Evolutionary conservation across 441 rosid species (phyloP), one percentile per base, ranked within the genome.

Genomic region (Hura crepitans): DNA sequence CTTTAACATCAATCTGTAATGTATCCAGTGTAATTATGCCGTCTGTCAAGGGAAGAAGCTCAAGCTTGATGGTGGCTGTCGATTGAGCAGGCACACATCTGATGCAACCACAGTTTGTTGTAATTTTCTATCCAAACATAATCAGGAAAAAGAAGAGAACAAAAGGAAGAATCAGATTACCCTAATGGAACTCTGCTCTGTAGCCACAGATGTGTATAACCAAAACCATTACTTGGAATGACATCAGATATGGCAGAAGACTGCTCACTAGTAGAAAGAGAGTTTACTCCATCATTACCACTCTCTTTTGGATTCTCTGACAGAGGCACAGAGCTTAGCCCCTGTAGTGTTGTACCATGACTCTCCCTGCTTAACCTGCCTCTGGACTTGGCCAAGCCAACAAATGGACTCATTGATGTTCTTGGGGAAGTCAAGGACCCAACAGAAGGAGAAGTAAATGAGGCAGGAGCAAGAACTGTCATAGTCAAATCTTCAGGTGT

Each of bases 111-210:
- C 59, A 57, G 25, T 18, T 57, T 37, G 57, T 31, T 10, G 43
- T 77, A 47, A 85, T 46, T 49, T 74, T 57, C 23, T 23, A 47
- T 71, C 49, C 61, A 66, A 49, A 53, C 58, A 55, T 20, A 47
- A 18, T 46, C 60, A 25, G 51, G 66, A 64, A 42, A 69, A 49
- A 62, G 70, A 47, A 71, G n/a, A 63, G 37, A 68, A 18, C 51
- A 56, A 27, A 64, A 45, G 51, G 43, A 30, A 74, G 8, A 43
- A 9, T 22, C 25, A 18, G 72, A 60, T 79, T 91, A 96, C 99
- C 99, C 99, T 57, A 96, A 78, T 46, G 99, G 99, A 76, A 96
- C 97, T 87, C 97, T 88, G 83, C 99, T 96, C 81, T 91, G 98
- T 78, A 96, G 85, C 98, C 98, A 96, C 62, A 93, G 86, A 86